Conservation (phyloP, 345 rosid species). For the Cochlearia excelsa region DNA sequence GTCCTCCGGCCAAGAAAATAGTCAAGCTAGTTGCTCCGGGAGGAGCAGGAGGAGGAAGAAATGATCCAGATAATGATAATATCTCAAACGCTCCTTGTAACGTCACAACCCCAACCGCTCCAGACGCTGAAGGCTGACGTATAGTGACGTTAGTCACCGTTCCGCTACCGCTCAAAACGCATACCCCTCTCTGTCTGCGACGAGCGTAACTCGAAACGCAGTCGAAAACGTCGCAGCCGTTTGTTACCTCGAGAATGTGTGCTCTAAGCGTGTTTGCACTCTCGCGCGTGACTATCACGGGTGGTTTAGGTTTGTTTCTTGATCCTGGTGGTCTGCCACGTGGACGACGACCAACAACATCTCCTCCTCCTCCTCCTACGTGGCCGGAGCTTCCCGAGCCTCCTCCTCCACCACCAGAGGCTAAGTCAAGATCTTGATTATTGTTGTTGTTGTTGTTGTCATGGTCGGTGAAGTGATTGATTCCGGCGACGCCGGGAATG, state of each 20-base stretch:
- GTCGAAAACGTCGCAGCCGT: slow-evolving; percentile 89
- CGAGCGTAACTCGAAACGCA: slow-evolving; percentile 86
- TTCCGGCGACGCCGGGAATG: slow-evolving; percentile 37
- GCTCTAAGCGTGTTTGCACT: slow-evolving; percentile 96
- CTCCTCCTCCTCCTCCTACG: slow-evolving; percentile 37
- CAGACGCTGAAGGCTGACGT: slow-evolving; percentile 87
- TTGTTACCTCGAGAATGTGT: slow-evolving; percentile 92
- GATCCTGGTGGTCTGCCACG: slow-evolving; percentile 95
- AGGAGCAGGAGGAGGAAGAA: slow-evolving; percentile 96
- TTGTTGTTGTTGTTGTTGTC: too few relatives aligned
- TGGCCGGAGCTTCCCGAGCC: slow-evolving; percentile 39
- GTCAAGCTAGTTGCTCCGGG: slow-evolving; percentile 95
- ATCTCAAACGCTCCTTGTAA: slow-evolving; percentile 96
- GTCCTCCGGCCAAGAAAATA: slow-evolving; percentile 87
- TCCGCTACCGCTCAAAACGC: slow-evolving; percentile 86
- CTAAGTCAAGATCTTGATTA: slow-evolving; percentile 55
- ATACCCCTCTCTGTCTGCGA: slow-evolving; percentile 84
- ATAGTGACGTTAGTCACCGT: slow-evolving; percentile 89
- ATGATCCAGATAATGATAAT: slow-evolving; percentile 84
- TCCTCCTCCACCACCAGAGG: slow-evolving; percentile 38
- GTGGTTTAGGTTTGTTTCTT: slow-evolving; percentile 92
- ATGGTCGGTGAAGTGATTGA: slow-evolving; percentile 43
- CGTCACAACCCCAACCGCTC: slow-evolving; percentile 80
- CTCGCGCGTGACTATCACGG: slow-evolving; percentile 88
- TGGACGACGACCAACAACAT: slow-evolving; percentile 56